Conservation (phyloP, 164 flowering plant species). For the Protea cynaroides region DNA sequence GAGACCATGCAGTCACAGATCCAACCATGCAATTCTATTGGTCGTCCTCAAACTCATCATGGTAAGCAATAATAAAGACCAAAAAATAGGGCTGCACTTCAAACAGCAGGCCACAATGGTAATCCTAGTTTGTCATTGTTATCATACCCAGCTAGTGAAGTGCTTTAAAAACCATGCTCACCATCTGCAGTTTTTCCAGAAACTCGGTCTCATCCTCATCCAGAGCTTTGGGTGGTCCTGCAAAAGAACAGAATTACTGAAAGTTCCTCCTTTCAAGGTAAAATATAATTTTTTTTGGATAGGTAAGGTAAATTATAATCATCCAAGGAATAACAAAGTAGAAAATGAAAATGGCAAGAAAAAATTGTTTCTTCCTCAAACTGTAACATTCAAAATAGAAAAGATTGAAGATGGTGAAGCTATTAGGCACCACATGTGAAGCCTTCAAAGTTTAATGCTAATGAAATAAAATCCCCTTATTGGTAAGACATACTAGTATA, state of each 20-base stretch:
- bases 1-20: too few relatives aligned
- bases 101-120: slow-evolving; percentile 2
- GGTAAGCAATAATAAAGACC: not conserved
- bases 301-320: not conserved
- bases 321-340: not conserved
- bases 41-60: not conserved
- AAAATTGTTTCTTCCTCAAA: not conserved
- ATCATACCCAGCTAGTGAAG: slow-evolving; percentile 20
- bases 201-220: slow-evolving; percentile 98
- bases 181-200: slow-evolving; percentile 76
- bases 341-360: not conserved
- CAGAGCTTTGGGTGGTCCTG: slow-evolving; percentile 98
- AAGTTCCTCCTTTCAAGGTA: not conserved
- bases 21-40: not conserved
- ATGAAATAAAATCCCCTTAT: not conserved
- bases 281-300: too few relatives aligned
- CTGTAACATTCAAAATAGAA: not conserved
- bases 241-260: slow-evolving; percentile 5
- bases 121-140: slow-evolving; percentile 6
- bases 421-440: not conserved
- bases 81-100: not conserved
- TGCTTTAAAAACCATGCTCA: slow-evolving; percentile 33
- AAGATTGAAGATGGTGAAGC: not conserved
- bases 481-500: not conserved
- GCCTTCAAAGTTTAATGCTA: not conserved